Evolutionary conservation across 176 grass and related monocot species (phyloP), one percentile per base, ranked within the genome.

Genomic region (Cenchrus americanus): DNA sequence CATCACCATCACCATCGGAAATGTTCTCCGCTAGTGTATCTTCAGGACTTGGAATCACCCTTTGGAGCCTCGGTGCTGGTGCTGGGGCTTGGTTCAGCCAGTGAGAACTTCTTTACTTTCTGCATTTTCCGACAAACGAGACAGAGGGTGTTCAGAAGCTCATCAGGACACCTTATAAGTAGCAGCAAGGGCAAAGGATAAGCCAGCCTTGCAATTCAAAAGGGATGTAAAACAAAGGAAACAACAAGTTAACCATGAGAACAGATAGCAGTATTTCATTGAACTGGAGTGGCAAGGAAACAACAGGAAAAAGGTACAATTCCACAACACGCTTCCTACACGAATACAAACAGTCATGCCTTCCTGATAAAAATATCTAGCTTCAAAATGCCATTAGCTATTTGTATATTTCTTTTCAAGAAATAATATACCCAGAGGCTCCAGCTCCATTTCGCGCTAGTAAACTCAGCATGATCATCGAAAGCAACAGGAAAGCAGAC

Each of bases 71-170:
- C 82, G n/a, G 64, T 46, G 61, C 71, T 27, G 46, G 82, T 18
- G 14, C 60, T 63, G 26, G 89, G 77, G 74, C 58, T 86, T 78
- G 80, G 62, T 59, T 91, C 89, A 47, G 84, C 82, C 47, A 97
- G 76, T 7, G 87, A 91, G 78, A 97, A 97, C 78, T 97, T 97
- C 91, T 87, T 97, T 66, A 93, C 91, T 86, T 73, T 91, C 91
- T 94, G 74, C 64, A 87, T 69, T 85, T 83, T 19, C 34, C 34
- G 14, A 69, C 73, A 82, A 61, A 80, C 43, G 34, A 27, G 70
- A 8, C n/a, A 77, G 21, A 83, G 4, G 14, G 12, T 83, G 57
- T 26, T 74, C 17, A 74, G 6, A 74, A 62, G 44, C 15, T 71
- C n/a, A 62, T 10, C 62, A 58, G 17, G 12, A 18, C 27, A 47